phyloP scores from a whole-genome alignment of 2,329 filamentous ascomycete genomes.

The Clonostachys solani region DNA sequence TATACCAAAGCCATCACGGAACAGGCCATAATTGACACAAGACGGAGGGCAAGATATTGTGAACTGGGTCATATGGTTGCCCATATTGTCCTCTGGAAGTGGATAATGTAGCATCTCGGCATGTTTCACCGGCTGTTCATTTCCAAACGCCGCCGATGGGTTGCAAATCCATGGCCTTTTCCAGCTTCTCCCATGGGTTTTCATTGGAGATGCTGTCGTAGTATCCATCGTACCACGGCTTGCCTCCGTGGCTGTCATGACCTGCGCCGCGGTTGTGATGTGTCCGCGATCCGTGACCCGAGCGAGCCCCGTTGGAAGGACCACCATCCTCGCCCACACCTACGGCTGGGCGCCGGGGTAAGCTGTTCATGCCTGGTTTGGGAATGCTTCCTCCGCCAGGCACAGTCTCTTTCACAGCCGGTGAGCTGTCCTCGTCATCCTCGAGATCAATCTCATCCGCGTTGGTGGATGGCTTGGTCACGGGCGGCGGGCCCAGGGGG shows the following conservation, averaged over 20 bases:
- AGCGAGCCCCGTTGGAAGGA: not conserved
- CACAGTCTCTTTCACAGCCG: not conserved
- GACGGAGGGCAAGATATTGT: too few relatives aligned
- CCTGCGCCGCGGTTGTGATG: slow-evolving; percentile 1
- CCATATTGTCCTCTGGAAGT: too few relatives aligned
- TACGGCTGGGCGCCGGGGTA: slow-evolving; percentile 23
- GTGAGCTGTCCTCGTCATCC: slow-evolving; percentile 7
- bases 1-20: too few relatives aligned
- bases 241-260: not conserved
- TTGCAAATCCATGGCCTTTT: slow-evolving; percentile 38
- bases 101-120: too few relatives aligned
- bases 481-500: slow-evolving; percentile 17
- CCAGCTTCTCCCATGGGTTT: slow-evolving; percentile 66
- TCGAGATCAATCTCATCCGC: slow-evolving; percentile 40
- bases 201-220: slow-evolving; percentile 66
- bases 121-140: not conserved
- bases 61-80: too few relatives aligned
- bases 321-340: not conserved
- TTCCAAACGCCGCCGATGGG: slow-evolving; percentile 30
- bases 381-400: not conserved
- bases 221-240: slow-evolving; percentile 60
- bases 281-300: not conserved
- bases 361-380: slow-evolving; percentile 4
- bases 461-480: slow-evolving; percentile 18
- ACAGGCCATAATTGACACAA: too few relatives aligned